Evolutionary conservation across 805 yeast species (phyloP), one percentile per base, ranked within the genome.

Genomic region (Wickerhamiella alocasiicola): DNA sequence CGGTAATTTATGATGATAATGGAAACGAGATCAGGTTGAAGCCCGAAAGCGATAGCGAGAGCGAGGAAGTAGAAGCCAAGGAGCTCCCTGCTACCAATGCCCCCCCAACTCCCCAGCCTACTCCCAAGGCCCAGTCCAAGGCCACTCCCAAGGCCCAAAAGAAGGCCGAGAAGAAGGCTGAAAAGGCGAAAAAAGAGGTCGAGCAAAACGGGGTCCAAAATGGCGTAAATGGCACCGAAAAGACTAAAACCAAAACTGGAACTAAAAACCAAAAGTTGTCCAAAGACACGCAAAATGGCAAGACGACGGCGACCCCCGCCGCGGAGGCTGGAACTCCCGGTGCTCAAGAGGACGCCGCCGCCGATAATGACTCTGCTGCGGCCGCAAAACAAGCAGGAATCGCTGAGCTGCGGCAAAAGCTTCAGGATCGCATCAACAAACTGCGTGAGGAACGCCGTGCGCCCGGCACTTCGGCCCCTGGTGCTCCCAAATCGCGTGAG

Each of bases 401-500:
- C 36, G 71, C 71, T 4, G 79, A 74, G 49, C 68, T 91, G 45
- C 75, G 87, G 54, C 79, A 77, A n/a, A 80, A 80, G 57, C 70
- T 91, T 32, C 78, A 88, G 21, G 71, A 70, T 13, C 82, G 76
- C 57, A 87, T 91, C 48, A 71, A 65, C 43, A 63, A 62, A 6
- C 54, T 91, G 63, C 75, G 77, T 49, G 85, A 78, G 42, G 80
- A 74, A 60, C 76, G 99, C 57, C 87, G 80, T 53, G 98, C 97
- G 1, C 91, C 93, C 1, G 97, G 97, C 2, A 65, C 87, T 1
- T 78, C 74, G 34, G 75, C 68, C 4, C 66, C 70, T 4, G 95
- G 95, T 18, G 91, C 95, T 12, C 62, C 82, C 41, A 76, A 70
- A 27, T 81, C 76, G 49, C 72, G 94, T 46, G 68, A 66, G 46